phyloP scores from a whole-genome alignment of 345 rosid genomes.

The Lumnitzera littorea region DNA sequence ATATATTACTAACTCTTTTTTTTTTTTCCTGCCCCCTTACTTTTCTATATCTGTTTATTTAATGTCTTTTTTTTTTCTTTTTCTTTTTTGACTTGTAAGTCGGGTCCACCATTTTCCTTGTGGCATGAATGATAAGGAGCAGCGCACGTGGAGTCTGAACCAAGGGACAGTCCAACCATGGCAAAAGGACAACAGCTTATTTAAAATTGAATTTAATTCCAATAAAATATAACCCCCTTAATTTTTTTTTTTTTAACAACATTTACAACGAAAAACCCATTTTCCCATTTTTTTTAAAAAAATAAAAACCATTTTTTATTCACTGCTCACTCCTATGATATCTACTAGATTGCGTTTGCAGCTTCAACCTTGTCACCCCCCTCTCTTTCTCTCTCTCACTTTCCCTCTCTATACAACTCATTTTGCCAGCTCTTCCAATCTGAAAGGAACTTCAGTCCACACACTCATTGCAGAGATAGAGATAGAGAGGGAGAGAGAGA shows the following conservation, averaged over 20 bases:
- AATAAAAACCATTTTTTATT: background rate
- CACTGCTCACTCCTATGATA: conserved; percentile 21
- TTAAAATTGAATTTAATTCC: background rate
- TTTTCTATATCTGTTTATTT: background rate
- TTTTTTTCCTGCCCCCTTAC: background rate
- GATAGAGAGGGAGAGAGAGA: conserved; percentile 7
- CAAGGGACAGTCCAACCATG: conserved; percentile 42
- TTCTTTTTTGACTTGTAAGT: background rate
- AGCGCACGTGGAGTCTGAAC: conserved; percentile 71
- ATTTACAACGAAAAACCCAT: background rate
- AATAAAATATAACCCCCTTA: background rate
- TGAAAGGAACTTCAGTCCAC: conserved; percentile 38
- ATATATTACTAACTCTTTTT: background rate
- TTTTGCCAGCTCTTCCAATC: conserved; percentile 37
- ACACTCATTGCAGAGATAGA: conserved; percentile 10
- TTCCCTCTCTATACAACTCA: conserved; percentile 24
- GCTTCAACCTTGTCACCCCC: conserved; percentile 43
- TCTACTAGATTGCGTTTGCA: conserved; percentile 52
- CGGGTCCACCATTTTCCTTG: conserved; percentile 23
- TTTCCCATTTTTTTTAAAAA: background rate
- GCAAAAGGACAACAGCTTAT: conserved; percentile 8
- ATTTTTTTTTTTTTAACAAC: no score
- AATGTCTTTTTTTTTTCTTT: background rate
- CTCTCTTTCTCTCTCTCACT: conserved; percentile 1
- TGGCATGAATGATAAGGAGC: conserved; percentile 53